These are phyloP conservation scores for Plectosphaerella plurivora DNA, from an alignment of 2,329 filamentous ascomycete genomes.

Conservation along the genomic window DNA sequence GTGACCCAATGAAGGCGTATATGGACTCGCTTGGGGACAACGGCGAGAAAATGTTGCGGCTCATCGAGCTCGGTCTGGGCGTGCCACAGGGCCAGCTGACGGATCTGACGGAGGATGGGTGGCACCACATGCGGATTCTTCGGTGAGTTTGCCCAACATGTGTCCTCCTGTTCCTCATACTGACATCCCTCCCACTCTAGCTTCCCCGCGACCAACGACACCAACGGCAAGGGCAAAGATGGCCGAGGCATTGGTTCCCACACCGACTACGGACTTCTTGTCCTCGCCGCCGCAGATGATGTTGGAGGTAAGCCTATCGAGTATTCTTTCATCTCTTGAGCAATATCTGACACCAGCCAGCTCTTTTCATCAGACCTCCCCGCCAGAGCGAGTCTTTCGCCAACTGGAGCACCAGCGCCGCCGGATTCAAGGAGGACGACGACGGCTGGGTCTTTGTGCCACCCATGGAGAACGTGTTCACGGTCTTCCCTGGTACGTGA, in stretches of 20 bases:
- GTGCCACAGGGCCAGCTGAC: slow-evolving; percentile 34
- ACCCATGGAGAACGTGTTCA: slow-evolving; percentile 37
- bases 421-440: slow-evolving; percentile 38
- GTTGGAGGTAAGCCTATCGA: slow-evolving; percentile 33
- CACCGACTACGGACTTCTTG: slow-evolving; percentile 47
- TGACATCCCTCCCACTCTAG: slow-evolving; percentile 10
- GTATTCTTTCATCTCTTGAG: not conserved
- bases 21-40: slow-evolving; percentile 32
- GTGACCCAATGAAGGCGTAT: slow-evolving; percentile 32
- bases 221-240: slow-evolving; percentile 43
- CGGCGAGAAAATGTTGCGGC: slow-evolving; percentile 39
- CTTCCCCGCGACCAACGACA: slow-evolving; percentile 24
- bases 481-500: slow-evolving; percentile 40
- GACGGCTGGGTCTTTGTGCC: slow-evolving; percentile 43
- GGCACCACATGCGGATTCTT: slow-evolving; percentile 46
- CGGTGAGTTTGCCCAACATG: slow-evolving; percentile 22
- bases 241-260: slow-evolving; percentile 48
- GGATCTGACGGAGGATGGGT: slow-evolving; percentile 39
- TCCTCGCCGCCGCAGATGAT: slow-evolving; percentile 44
- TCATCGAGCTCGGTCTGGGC: slow-evolving; percentile 40
- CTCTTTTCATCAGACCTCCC: slow-evolving; percentile 40
- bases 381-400: slow-evolving; percentile 31
- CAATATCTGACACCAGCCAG: not conserved
- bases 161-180: not conserved
- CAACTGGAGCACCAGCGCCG: slow-evolving; percentile 41